phyloP scores from a whole-genome alignment of 2,329 filamentous ascomycete species.

The Huntiella decipiens region DNA sequence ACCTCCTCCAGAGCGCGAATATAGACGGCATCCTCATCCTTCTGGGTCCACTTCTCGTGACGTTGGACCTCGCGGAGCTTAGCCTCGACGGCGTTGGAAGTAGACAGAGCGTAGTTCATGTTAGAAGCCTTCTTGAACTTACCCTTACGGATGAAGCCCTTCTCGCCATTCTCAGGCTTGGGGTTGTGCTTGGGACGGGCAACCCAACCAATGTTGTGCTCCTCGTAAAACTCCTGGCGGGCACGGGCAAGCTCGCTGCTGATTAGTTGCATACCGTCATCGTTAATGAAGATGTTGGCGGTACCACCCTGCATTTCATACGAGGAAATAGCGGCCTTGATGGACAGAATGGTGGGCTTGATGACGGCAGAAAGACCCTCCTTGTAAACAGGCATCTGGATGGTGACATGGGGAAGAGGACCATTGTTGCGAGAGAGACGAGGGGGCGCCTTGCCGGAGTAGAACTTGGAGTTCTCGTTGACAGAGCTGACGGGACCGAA shows the following conservation, averaged over 20 bases:
- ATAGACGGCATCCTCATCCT: conserved; percentile 32
- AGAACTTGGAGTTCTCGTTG: conserved; percentile 25
- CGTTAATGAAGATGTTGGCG: conserved; percentile 39
- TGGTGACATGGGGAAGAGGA: conserved; percentile 23
- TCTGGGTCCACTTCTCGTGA: conserved; percentile 22
- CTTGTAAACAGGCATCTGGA: conserved; percentile 28
- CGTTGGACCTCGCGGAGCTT: conserved; percentile 29
- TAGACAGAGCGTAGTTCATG: conserved; percentile 46
- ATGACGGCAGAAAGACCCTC: conserved; percentile 23
- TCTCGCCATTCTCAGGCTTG: conserved; percentile 25
- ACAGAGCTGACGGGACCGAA: conserved; percentile 29
- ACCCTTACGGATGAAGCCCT: conserved; percentile 32
- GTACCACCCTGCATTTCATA: conserved; percentile 29
- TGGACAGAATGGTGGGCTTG: conserved; percentile 27
- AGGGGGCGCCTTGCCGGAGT: conserved; percentile 21
- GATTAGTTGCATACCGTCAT: conserved; percentile 41
- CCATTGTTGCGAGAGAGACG: conserved; percentile 18
- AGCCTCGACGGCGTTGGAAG: conserved; percentile 43
- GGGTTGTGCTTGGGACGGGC: conserved; percentile 32
- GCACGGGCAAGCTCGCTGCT: conserved; percentile 22
- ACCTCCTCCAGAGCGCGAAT: conserved; percentile 28
- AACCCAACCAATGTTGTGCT: conserved; percentile 38
- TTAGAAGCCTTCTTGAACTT: conserved; percentile 50
- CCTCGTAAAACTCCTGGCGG: conserved; percentile 32
- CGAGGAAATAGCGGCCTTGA: conserved; percentile 29